phyloP scores from a whole-genome alignment of 1,284 basidiomycete genomes.

The Fomitopsis palustris region DNA sequence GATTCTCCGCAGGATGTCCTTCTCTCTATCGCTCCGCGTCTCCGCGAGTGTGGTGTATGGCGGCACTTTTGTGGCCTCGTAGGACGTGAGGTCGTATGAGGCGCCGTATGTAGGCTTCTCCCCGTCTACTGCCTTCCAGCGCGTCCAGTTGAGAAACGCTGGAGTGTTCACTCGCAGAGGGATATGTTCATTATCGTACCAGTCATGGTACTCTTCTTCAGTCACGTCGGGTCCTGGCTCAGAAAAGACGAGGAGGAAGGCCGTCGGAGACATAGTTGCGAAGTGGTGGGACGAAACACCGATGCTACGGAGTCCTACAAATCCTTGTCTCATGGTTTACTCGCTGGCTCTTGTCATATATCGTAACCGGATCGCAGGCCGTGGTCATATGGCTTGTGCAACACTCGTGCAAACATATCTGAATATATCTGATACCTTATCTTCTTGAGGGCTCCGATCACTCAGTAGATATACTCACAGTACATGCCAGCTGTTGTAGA shows the following conservation, averaged over 20 bases:
- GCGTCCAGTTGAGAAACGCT: constrained; percentile 48
- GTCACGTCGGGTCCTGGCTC: constrained; percentile 26
- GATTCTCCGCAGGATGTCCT: constrained; percentile 41
- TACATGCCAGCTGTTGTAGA: no score
- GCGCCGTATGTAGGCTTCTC: constrained; percentile 47
- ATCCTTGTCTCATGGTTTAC: not conserved
- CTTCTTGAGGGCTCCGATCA: no score
- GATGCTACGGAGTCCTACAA: no score
- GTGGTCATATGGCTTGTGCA: no score
- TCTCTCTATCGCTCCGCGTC: constrained; percentile 52
- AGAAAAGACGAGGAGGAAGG: constrained; percentile 27
- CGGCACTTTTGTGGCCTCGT: constrained; percentile 40
- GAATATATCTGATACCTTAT: no score
- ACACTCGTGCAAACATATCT: no score
- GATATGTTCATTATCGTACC: constrained; percentile 66
- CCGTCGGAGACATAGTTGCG: constrained; percentile 16
- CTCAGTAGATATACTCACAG: no score
- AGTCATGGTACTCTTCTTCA: constrained; percentile 37
- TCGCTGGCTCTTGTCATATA: not conserved
- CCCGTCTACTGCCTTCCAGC: constrained; percentile 43
- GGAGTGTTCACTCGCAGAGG: constrained; percentile 51
- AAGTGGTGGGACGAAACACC: not conserved
- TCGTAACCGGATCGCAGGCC: not conserved
- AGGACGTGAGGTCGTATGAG: constrained; percentile 52
- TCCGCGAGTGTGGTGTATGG: constrained; percentile 48